Evolutionary conservation across 305 asterid species (phyloP), one percentile per base, ranked within the genome.

Genomic region (Fraxinus floribunda): DNA sequence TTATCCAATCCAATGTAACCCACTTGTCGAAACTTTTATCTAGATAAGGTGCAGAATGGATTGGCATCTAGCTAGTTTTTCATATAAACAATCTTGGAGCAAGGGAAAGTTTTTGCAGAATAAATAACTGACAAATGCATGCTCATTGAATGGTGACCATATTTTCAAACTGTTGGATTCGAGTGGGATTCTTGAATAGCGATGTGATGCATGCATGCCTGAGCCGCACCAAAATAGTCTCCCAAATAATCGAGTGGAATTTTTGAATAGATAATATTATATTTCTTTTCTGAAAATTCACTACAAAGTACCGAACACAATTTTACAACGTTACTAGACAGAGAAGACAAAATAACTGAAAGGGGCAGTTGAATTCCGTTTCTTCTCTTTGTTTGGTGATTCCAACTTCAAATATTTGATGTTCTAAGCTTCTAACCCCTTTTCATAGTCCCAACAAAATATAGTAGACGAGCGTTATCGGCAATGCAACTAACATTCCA

Each of bases 101-200:
- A 5, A 71, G 34, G 76, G 76, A 71, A 71, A 71, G 76, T 71
- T 32, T 71, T 71, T 71, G 76, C 26, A 30, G 76, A 71, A 71
- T 22, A 32, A 34, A 32, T 71, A 15, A 71, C 41, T 30, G 41
- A 71, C 44, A 71, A 71, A 68, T 13, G 74, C 74, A 55, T 8
- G 32, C 75, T 4, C n/a, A 30, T 71, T 32, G 44, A 6, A 71
- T 32, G 41, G 44, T 32, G 22, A 32, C 44, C 44, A 71, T 32
- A 32, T 30, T 71, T 32, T 66, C 36, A 64, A 64, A 3, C 68
- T 18, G 34, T 24, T 20, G 72, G 72, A 64, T 70, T 70, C 76
- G 16, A 70, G 41, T 70, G 38, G 41, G 76, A 71, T 71, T 71
- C 76, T 71, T 71, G 44, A 71, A 71, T 71, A 71, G 24, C 41